Evolutionary conservation across 257 asterid species (phyloP), one percentile per base, ranked within the genome.

Genomic region (Capsicum pubescens): DNA sequence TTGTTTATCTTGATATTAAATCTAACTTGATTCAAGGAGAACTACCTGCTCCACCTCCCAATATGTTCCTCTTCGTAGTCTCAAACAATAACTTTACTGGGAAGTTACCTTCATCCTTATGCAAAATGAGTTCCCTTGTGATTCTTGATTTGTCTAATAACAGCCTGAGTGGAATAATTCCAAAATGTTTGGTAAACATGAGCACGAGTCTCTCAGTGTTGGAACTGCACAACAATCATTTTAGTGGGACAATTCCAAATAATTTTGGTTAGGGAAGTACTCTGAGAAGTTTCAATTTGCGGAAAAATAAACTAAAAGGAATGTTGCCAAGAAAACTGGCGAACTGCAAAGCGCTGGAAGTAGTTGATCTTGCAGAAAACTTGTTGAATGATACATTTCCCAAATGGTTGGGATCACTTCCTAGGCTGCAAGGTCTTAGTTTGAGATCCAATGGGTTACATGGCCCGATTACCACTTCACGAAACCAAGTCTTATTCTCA

Each of bases 331-430:
- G 21, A 35, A 82, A 86, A 1, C 63, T 88, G 76, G 71, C 83
- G 50, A 72, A 83, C n/a, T 86, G 91, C 81, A 66, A 55, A 79
- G 60, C 19, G 15, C 48, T 88, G 9, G 88, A 88, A 59, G 85
- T 88, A 50, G 67, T 88, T 17, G 89, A 88, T 85, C 12, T 86
- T 16, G 87, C 87, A 52, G 64, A 82, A 67, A 88, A 86, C 71
- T 70, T 42, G 7, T 54, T 88, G 15, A 88, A 61, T 79, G 91
- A 80, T 79, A 82, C 88, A 50, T 86, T 88, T 50, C 89, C 91
- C 7, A 8, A n/a, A 42, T 86, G 85, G 85, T 17, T 86, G 80
- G 88, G 72, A 66, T 35, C 26, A 48, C 86, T 85, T 83, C 88
- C 84, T 46, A 57, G 79, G 56, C 66, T 85, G 46, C 85, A 79